Evolutionary conservation across 2,329 filamentous ascomycete genomes (phyloP).

Genomic region (Monosporascus sp.): DNA sequence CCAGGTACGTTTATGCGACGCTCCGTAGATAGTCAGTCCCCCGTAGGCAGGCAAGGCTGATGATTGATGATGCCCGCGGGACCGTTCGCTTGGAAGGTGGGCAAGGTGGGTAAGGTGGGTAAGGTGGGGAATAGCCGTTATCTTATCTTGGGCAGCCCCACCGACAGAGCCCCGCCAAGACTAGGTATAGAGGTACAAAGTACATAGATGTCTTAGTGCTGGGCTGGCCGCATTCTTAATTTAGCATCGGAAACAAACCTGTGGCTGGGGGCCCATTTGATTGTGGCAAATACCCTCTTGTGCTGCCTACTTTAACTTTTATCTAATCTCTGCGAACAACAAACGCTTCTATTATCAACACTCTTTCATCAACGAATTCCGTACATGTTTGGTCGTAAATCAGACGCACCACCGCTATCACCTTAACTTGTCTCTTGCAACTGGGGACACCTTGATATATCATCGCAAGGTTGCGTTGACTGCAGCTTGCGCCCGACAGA

Average conservation of each 20-base stretch:
- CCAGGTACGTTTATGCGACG: too few relatives aligned
- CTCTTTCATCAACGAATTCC: background rate
- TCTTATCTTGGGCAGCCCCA: background rate
- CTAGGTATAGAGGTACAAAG: background rate
- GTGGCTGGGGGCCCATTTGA: background rate
- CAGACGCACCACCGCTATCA: too few relatives aligned
- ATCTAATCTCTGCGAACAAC: background rate
- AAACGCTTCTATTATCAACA: background rate
- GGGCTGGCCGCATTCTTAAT: background rate
- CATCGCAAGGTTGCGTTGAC: too few relatives aligned
- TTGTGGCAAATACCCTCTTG: background rate
- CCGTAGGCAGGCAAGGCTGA: background rate
- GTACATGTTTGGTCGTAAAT: too few relatives aligned
- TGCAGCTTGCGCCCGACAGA: too few relatives aligned
- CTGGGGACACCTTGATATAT: too few relatives aligned
- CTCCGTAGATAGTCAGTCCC: too few relatives aligned
- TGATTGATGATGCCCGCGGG: background rate
- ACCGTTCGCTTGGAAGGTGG: background rate
- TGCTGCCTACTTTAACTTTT: background rate
- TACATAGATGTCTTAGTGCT: background rate
- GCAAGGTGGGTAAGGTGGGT: too few relatives aligned
- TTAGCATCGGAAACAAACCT: background rate
- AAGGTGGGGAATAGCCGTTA: background rate
- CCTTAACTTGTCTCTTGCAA: too few relatives aligned
- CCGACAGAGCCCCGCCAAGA: background rate